A percentile compares a stretch with the other conserved stretches of the same genome.
Evolutionary conservation across 1,284 basidiomycete species (phyloP).

Genomic region (Boletus subluridellus): DNA sequence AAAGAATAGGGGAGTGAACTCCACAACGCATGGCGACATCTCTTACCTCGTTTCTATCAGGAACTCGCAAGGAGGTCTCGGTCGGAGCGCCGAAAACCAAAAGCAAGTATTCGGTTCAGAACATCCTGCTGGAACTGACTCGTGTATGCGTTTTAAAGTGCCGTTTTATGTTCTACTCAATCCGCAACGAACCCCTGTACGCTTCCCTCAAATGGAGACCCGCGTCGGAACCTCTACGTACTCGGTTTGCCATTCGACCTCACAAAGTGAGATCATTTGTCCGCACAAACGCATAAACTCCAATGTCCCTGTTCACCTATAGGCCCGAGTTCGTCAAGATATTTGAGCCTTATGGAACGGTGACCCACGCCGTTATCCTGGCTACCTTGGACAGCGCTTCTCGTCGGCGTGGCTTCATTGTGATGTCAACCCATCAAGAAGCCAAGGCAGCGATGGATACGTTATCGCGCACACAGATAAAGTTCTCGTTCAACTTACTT

Average conservation of each 20-base stretch:
- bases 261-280: constrained; percentile 51
- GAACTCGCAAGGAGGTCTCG: constrained; percentile 2
- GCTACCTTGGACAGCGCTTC: constrained; percentile 78
- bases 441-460: constrained; percentile 62
- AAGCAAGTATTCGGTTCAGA: constrained; percentile 7
- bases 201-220: constrained; percentile 41
- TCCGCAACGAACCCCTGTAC: constrained; percentile 13
- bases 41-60: constrained; percentile 20
- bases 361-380: constrained; percentile 70
- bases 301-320: background rate
- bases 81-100: constrained; percentile 1
- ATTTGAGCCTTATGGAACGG: constrained; percentile 61
- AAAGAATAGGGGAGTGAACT: constrained; percentile 12
- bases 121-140: background rate
- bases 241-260: constrained; percentile 74
- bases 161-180: constrained; percentile 23
- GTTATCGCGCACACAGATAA: constrained; percentile 63
- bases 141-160: constrained; percentile 36
- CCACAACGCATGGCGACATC: background rate
- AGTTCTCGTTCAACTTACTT: constrained; percentile 33
- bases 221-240: constrained; percentile 73
- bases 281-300: background rate
- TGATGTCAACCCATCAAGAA: constrained; percentile 68
- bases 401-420: constrained; percentile 72
- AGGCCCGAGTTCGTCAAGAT: constrained; percentile 60